Evolutionary conservation across 129 eudicot genomes (phyloP).

Genomic region (Saussurea involucrata): DNA sequence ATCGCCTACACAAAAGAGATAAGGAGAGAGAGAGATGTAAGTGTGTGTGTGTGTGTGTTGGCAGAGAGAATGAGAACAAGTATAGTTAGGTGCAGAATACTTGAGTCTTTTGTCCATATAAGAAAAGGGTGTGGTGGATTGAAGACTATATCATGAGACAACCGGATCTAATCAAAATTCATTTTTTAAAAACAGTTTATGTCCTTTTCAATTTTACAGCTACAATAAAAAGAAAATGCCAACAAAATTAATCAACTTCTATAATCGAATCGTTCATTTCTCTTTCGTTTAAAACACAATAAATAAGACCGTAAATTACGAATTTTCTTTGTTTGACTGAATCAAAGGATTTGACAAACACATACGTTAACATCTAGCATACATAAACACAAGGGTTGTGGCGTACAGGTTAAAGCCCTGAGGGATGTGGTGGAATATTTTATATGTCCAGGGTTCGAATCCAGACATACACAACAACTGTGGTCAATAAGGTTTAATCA

Average conservation of each 20-base stretch:
- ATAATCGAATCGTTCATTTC: background rate
- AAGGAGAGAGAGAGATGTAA: constrained; percentile 16
- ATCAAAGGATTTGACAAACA: background rate
- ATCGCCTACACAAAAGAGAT: constrained; percentile 19
- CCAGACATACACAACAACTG: too few species aligned
- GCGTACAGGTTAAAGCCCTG: too few species aligned
- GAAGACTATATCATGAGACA: constrained; percentile 29
- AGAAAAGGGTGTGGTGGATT: constrained; percentile 41
- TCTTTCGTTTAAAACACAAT: background rate
- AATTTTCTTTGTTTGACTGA: background rate
- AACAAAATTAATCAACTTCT: background rate
- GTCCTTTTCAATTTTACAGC: constrained; percentile 33
- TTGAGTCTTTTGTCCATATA: constrained; percentile 39
- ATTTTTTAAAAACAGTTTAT: background rate
- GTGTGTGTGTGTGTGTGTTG: constrained; percentile 31
- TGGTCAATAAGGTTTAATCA: too few species aligned
- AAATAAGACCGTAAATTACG: background rate
- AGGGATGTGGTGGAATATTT: too few species aligned
- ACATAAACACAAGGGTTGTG: too few species aligned
- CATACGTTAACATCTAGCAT: background rate
- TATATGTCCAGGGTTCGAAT: too few species aligned
- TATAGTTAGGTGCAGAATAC: constrained; percentile 34
- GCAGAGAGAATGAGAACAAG: constrained; percentile 36
- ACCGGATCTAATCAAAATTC: constrained; percentile 25
- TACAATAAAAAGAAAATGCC: constrained; percentile 7